These are phyloP conservation scores for Filosporella fistucella DNA, from an alignment of 495 filamentous ascomycete species.

Conservation along the genomic window DNA sequence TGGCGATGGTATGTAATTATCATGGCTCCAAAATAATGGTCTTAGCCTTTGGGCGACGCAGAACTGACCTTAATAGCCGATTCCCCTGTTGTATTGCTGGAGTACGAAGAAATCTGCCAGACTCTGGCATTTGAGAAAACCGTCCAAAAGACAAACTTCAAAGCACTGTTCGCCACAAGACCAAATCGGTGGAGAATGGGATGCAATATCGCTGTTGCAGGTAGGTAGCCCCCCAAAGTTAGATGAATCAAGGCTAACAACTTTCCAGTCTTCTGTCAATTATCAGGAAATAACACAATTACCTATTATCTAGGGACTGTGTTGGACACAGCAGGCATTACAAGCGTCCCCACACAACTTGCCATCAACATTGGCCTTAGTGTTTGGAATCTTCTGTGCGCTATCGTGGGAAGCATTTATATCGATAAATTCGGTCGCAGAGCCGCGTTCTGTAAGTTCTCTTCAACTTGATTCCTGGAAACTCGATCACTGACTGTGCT, in stretches of 20 bases:
- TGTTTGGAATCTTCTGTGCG: slow-evolving; percentile 57
- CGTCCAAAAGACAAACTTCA: background rate
- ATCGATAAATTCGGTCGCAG: slow-evolving; percentile 63
- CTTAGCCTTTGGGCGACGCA: too few relatives aligned
- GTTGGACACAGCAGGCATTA: slow-evolving; percentile 20
- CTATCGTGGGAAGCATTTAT: slow-evolving; percentile 57
- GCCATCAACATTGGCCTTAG: slow-evolving; percentile 41
- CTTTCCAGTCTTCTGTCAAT: slow-evolving; percentile 36
- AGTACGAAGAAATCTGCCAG: slow-evolving; percentile 26
- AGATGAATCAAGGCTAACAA: background rate
- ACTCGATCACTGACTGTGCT: background rate
- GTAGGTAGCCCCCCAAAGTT: background rate
- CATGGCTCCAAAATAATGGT: too few relatives aligned
- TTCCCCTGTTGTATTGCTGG: slow-evolving; percentile 21
- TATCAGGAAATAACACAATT: slow-evolving; percentile 44
- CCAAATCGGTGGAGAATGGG: slow-evolving; percentile 1
- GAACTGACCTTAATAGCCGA: too few relatives aligned
- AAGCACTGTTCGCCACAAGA: background rate
- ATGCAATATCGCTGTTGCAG: background rate
- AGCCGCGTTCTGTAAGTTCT: slow-evolving; percentile 13
- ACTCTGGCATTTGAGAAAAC: slow-evolving; percentile 20
- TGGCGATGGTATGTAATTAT: too few relatives aligned
- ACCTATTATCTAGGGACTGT: slow-evolving; percentile 44
- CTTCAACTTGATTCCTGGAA: background rate
- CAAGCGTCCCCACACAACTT: slow-evolving; percentile 15